Evolutionary conservation across 208 protist species (phyloP).

Genomic region (Leishmania tarentolae): DNA sequence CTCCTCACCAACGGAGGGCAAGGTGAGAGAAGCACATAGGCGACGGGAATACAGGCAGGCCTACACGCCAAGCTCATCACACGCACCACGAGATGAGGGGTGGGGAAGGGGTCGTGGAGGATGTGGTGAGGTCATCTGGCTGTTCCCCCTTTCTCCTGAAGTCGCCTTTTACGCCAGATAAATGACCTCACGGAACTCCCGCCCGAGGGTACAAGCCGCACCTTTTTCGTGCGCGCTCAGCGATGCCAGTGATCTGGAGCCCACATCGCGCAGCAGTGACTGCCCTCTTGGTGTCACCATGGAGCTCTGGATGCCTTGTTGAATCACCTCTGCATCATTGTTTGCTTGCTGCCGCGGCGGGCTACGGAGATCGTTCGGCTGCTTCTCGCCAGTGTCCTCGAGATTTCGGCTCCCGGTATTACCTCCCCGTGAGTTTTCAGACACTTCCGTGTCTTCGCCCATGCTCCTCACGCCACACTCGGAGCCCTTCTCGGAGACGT

Average conservation of each 20-base stretch:
- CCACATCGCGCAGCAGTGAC: neutral
- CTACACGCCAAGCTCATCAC: no score
- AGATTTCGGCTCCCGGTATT: neutral
- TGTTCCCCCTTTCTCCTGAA: neutral
- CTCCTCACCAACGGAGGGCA: neutral
- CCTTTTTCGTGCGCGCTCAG: neutral
- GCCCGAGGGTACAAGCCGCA: slow-evolving; percentile 7
- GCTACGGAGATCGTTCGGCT: neutral
- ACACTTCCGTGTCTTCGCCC: slow-evolving; percentile 1
- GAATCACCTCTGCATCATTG: neutral
- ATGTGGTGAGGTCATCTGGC: neutral
- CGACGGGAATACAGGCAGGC: no score
- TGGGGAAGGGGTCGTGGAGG: neutral
- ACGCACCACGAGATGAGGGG: no score
- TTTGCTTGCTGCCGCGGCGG: neutral
- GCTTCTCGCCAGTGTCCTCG: neutral
- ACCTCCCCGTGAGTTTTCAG: neutral
- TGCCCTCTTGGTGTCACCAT: neutral
- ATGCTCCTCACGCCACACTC: slow-evolving; percentile 11
- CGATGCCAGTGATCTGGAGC: neutral
- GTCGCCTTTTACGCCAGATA: neutral
- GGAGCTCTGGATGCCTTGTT: neutral
- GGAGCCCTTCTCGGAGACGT: slow-evolving; percentile 25
- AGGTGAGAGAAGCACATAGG: no score
- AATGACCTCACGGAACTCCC: slow-evolving; percentile 31